Evolutionary conservation across 345 rosid species (phyloP), one percentile per base, ranked within the genome.

Genomic region (Bruguiera parviflora): DNA sequence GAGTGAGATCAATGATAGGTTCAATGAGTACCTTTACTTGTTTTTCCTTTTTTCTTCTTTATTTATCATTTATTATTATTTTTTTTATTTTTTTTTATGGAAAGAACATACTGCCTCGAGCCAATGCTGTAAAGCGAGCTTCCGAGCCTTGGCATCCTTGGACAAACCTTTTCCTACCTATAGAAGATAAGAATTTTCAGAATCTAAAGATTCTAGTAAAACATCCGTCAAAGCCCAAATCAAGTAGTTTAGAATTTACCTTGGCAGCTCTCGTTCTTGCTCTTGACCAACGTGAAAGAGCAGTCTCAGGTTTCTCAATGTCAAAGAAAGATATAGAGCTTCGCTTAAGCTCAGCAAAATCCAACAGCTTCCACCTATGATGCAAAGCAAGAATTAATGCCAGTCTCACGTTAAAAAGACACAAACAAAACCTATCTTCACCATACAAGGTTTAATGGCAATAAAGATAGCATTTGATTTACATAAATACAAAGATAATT

Each of bases 41-140:
- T 37, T 37, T 37, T 35, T 35, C n/a, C 25, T 6, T 21, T 53
- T n/a, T 10, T 53, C 4, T 9, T 27, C 0, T 27, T 27, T 27
- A 27, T 27, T 27, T 27, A 27, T 27, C n/a, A n/a, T n/a, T n/a
- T n/a, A n/a, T 27, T 27, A 27, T 27, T 27, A 4, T 5, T 52
- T 52, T 19, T 22, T 52, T 20, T 13, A 8, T 21, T 22, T 3
- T 29, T 18, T 43, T 32, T 33, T 5, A 15, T 20, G 66, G 59
- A 25, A 25, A 15, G 46, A 28, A 77, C 96, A 87, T 81, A 93
- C 98, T 15, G 96, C 98, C 61, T 93, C 98, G 52, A 93, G 97
- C 97, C 98, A 93, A 66, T 93, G 98, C 73, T 91, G 97, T 70
- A 93, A 79, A 70, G 98, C 98, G 55, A 93, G 87, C 66, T 91